Evolutionary conservation across 805 yeast genomes (phyloP).

Genomic region (Naumovozyma baii): DNA sequence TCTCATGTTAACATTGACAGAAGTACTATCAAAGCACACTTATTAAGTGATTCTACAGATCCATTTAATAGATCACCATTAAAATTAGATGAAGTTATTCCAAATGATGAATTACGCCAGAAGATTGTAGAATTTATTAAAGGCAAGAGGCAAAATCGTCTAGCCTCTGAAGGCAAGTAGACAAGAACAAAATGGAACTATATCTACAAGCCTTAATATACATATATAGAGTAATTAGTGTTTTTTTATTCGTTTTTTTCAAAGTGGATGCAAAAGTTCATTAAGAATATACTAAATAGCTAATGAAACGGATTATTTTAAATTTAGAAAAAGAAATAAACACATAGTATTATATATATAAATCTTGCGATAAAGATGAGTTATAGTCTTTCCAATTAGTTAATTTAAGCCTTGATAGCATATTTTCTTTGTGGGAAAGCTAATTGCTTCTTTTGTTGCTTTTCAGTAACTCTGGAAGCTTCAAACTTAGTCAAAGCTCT

Average conservation of each 20-base stretch:
- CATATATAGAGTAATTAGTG: too few relatives aligned
- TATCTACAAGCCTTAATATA: too few relatives aligned
- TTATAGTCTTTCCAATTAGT: too few relatives aligned
- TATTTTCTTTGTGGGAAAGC: slow-evolving; percentile 98
- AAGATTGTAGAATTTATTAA: slow-evolving; percentile 51
- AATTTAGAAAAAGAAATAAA: background rate
- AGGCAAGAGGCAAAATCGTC: slow-evolving; percentile 10
- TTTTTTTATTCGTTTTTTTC: too few relatives aligned
- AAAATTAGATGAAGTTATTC: slow-evolving; percentile 77
- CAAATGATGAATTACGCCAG: slow-evolving; percentile 57
- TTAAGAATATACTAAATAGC: too few relatives aligned
- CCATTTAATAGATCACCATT: slow-evolving; percentile 94
- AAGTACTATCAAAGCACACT: slow-evolving; percentile 85
- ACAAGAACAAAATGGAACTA: background rate
- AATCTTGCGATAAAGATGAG: too few relatives aligned
- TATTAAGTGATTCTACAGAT: slow-evolving; percentile 90
- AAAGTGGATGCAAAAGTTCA: too few relatives aligned
- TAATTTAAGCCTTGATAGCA: slow-evolving; percentile 90
- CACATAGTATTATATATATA: background rate
- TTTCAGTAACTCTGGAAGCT: slow-evolving; percentile 70
- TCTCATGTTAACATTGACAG: slow-evolving; percentile 80
- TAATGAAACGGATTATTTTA: background rate
- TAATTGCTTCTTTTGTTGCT: slow-evolving; percentile 82
- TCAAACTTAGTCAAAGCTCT: slow-evolving; percentile 87
- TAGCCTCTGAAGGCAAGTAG: slow-evolving; percentile 16